These are phyloP conservation scores for Dothiorella sarmentorum DNA, from an alignment of 2,329 filamentous ascomycete species.

Conservation along the genomic window DNA sequence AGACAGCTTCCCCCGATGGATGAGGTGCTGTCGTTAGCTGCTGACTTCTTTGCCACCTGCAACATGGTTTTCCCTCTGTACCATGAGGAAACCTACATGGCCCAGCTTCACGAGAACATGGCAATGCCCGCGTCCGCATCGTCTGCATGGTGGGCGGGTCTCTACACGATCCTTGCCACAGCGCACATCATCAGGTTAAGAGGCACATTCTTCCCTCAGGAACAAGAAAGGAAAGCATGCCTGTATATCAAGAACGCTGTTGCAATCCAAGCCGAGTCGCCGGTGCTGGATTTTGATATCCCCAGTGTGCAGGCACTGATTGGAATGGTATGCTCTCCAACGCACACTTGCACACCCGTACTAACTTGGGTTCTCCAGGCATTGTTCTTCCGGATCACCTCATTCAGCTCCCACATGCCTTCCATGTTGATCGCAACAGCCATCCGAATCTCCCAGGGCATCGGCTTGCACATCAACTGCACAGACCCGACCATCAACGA, in stretches of 20 bases:
- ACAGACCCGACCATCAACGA: not conserved
- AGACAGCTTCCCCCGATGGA: not conserved
- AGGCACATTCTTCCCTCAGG: not conserved
- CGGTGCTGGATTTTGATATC: not conserved
- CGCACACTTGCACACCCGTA: too few relatives aligned
- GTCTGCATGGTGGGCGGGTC: not conserved
- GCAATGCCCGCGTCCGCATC: not conserved
- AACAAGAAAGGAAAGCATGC: not conserved
- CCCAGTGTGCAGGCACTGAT: not conserved
- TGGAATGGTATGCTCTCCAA: not conserved
- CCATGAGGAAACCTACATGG: not conserved
- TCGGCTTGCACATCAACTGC: not conserved
- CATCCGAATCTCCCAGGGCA: not conserved
- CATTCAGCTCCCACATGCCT: not conserved
- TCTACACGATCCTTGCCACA: not conserved
- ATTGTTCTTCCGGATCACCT: not conserved
- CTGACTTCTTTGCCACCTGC: not conserved
- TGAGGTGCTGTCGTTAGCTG: not conserved
- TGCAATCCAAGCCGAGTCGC: not conserved
- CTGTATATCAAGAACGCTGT: constrained; percentile 3
- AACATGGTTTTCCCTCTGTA: not conserved
- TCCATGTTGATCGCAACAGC: constrained; percentile 2
- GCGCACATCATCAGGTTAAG: not conserved
- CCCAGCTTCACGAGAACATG: not conserved
- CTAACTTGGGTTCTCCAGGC: not conserved